phyloP scores from a whole-genome alignment of 345 rosid species.

The Clausena lansium region DNA sequence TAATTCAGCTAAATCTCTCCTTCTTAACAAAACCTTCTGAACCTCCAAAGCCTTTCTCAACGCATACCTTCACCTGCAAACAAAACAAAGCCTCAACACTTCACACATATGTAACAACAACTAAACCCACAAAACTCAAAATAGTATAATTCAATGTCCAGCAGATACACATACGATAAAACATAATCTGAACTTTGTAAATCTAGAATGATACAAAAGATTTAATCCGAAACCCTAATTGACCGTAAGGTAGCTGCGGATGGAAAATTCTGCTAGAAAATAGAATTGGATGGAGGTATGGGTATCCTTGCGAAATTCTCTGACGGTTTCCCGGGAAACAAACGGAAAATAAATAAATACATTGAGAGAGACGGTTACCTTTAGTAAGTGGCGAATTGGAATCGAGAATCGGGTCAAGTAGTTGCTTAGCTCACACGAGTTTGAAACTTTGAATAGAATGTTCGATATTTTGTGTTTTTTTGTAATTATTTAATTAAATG shows the following conservation, averaged over 20 bases:
- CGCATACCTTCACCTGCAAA: constrained; percentile 14
- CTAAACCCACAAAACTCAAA: not conserved
- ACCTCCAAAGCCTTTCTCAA: not conserved
- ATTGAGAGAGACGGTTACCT: not conserved
- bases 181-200: not conserved
- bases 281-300: not conserved
- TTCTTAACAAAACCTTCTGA: constrained; percentile 5
- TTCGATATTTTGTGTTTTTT: not conserved
- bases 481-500: not conserved
- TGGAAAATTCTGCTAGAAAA: not conserved
- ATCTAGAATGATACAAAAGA: not conserved
- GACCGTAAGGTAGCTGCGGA: not conserved
- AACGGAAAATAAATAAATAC: not conserved
- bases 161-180: not conserved
- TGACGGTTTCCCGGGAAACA: not conserved
- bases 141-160: not conserved
- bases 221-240: constrained; percentile 1
- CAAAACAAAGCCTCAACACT: not conserved
- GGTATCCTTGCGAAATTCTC: not conserved
- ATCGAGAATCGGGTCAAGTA: not conserved
- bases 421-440: not conserved
- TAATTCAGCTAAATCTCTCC: constrained; percentile 11
- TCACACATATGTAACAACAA: not conserved
- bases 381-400: not conserved
- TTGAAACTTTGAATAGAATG: not conserved